Evolutionary conservation across 176 grass and related monocot species (phyloP).

Genomic region (Lolium perenne): DNA sequence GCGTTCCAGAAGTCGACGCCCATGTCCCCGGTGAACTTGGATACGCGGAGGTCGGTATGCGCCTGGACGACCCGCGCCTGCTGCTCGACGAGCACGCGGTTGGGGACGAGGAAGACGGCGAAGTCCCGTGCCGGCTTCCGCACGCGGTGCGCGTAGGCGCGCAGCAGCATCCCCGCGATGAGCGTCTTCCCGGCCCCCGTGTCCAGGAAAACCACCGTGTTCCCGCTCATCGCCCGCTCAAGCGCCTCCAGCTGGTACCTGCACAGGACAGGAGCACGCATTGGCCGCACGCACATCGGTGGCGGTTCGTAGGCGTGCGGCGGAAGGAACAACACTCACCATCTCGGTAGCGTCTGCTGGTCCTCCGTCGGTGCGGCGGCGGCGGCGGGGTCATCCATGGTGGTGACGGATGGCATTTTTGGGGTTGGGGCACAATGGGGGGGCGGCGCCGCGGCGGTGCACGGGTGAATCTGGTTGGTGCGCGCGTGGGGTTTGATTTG

Average conservation of each 20-base stretch:
- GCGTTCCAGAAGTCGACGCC: constrained; percentile 65
- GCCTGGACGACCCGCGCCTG: constrained; percentile 64
- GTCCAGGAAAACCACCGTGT: constrained; percentile 76
- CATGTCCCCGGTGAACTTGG: constrained; percentile 72
- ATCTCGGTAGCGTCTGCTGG: constrained; percentile 41
- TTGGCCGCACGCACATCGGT: not conserved
- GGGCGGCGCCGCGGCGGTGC: not conserved
- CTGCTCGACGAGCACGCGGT: constrained; percentile 74
- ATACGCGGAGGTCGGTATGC: constrained; percentile 70
- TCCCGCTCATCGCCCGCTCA: constrained; percentile 68
- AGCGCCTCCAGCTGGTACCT: constrained; percentile 92
- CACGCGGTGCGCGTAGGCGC: constrained; percentile 61
- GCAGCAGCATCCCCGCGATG: constrained; percentile 83
- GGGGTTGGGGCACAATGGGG: not conserved
- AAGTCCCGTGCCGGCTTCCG: constrained; percentile 47
- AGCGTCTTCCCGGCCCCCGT: constrained; percentile 85
- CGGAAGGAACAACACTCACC: constrained; percentile 20
- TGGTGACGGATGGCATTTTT: not conserved
- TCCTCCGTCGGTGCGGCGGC: not conserved
- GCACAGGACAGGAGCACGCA: not conserved
- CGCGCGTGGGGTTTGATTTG: constrained; percentile 17
- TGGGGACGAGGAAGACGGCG: constrained; percentile 85
- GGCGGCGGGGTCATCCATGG: constrained; percentile 5
- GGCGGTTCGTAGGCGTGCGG: not conserved
- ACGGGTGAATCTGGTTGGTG: not conserved